Base-by-base conservation (phyloP, 2,329 filamentous ascomycete species). In the Orbilia ellipsospora region DNA sequence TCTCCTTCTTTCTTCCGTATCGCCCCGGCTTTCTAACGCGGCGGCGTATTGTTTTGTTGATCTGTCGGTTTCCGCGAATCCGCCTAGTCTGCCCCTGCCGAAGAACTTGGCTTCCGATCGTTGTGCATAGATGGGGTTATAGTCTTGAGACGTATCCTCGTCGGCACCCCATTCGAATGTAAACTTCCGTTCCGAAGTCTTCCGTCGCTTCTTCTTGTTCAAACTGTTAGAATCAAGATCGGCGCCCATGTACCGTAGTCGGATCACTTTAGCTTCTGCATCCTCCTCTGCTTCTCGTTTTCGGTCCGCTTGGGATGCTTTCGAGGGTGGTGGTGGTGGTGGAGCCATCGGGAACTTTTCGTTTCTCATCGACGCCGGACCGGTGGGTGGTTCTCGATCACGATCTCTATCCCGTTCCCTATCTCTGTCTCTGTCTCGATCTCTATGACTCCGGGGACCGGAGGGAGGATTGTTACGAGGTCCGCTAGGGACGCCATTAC, bases 111-210 rank as follows among this genome's bases (percentile, higher is more conserved):
- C 87, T 77, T 91, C 88, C 2, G 88, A 85, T 45, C 88, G 86
- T 26, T 89, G 85, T 60, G 90, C 87, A 81, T 96, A 96, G 45
- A 95, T 86, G 0, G 92, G 91, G 79, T 97, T 94, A 81, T 93
- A 91, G 79, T 92, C 90, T 1, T 86, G 87, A 78, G 90, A 94
- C 0, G 95, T 99, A 82, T 99, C 95, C 81, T 99, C 95, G 76
- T 96, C 92, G 0, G 89, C 88, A 79, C 97, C 96, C 95, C 95
- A 99, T 80, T 96, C 95, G 80, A 99, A 99, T 80, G 97, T 99
- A 85, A 99, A 99, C 82, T 99, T 98, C 83, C 94, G 93, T 81
- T 97, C 94, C 0, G 92, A 95, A 0, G 93, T 96, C 77, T 94
- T 88, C 84, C 92, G 91, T 68, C 94, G 88, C 85, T 98, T 98